Evolutionary conservation across 352 stramenopile species (phyloP).

Genomic region (Phytophthora rubi): DNA sequence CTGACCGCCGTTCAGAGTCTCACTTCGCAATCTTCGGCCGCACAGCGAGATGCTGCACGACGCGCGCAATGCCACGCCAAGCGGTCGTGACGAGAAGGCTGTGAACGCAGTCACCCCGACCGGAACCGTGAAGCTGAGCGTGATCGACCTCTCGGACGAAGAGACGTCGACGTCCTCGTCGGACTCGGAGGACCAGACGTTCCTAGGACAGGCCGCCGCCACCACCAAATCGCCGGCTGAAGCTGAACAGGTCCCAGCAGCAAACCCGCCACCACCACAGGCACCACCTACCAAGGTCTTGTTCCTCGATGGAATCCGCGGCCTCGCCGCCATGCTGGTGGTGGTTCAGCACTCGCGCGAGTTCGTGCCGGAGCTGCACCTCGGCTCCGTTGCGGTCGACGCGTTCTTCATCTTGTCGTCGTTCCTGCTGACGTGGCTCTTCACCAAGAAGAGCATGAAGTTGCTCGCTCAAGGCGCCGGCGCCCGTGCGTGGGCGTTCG

Average conservation of each 20-base stretch:
- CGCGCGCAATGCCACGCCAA: background rate
- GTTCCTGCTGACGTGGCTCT: constrained; percentile 48
- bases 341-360: constrained; percentile 31
- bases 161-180: constrained; percentile 19
- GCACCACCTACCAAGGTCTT: constrained; percentile 17
- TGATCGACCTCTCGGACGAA: constrained; percentile 22
- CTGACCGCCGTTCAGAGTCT: background rate
- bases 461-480: constrained; percentile 31
- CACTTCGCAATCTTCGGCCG: background rate
- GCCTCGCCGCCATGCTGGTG: constrained; percentile 46
- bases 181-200: constrained; percentile 17
- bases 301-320: constrained; percentile 48
- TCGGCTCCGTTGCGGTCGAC: constrained; percentile 43
- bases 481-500: constrained; percentile 21
- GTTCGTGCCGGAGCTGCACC: constrained; percentile 22
- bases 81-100: background rate
- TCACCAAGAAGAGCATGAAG: constrained; percentile 42
- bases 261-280: constrained; percentile 3
- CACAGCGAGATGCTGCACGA: constrained; percentile 13
- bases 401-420: constrained; percentile 54
- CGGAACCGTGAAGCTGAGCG: constrained; percentile 1
- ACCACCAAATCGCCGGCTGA: constrained; percentile 14
- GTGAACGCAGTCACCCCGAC: background rate
- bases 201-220: constrained; percentile 8
- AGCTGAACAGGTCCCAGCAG: constrained; percentile 4